These are phyloP conservation scores for Sporisorium scitamineum DNA, from an alignment of 1,284 basidiomycete genomes.

Conservation along the genomic window DNA sequence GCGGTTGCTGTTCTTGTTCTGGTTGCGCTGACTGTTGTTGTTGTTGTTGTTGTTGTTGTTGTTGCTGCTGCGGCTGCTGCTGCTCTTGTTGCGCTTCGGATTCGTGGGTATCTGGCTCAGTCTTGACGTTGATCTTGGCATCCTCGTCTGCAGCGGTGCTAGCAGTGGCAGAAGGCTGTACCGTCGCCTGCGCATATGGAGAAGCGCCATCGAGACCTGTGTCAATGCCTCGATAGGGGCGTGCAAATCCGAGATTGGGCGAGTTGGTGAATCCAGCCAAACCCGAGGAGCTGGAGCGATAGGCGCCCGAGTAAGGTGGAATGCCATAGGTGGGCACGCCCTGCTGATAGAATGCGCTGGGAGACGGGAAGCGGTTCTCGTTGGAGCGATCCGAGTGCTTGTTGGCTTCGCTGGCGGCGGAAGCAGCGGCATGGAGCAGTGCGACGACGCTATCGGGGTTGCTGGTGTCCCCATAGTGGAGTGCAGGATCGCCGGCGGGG, in stretches of 20 bases:
- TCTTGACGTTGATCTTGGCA: constrained; percentile 29
- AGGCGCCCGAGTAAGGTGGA: constrained; percentile 49
- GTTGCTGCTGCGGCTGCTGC: background rate
- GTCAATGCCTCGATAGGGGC: constrained; percentile 44
- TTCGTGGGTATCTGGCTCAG: constrained; percentile 29
- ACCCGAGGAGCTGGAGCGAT: constrained; percentile 44
- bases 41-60: background rate
- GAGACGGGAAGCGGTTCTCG: constrained; percentile 59
- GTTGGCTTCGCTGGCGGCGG: constrained; percentile 46
- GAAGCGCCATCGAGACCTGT: constrained; percentile 33
- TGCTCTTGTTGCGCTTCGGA: constrained; percentile 8
- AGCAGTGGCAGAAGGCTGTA: constrained; percentile 42
- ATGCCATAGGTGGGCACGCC: constrained; percentile 52
- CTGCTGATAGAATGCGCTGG: constrained; percentile 57
- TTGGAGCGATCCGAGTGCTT: constrained; percentile 47
- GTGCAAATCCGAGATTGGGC: constrained; percentile 48
- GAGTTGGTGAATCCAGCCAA: constrained; percentile 49
- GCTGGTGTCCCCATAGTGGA: constrained; percentile 53
- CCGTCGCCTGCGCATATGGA: constrained; percentile 35
- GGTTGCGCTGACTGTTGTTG: background rate
- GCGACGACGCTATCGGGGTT: constrained; percentile 52
- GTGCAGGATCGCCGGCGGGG: constrained; percentile 36
- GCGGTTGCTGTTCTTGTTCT: constrained; percentile 1
- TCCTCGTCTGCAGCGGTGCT: constrained; percentile 23
- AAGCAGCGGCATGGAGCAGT: constrained; percentile 46